A percentile compares a stretch with the other conserved stretches of the same genome.
Evolutionary conservation across 2,329 filamentous ascomycete species (phyloP).

Genomic region (Fusarium anthophilum): DNA sequence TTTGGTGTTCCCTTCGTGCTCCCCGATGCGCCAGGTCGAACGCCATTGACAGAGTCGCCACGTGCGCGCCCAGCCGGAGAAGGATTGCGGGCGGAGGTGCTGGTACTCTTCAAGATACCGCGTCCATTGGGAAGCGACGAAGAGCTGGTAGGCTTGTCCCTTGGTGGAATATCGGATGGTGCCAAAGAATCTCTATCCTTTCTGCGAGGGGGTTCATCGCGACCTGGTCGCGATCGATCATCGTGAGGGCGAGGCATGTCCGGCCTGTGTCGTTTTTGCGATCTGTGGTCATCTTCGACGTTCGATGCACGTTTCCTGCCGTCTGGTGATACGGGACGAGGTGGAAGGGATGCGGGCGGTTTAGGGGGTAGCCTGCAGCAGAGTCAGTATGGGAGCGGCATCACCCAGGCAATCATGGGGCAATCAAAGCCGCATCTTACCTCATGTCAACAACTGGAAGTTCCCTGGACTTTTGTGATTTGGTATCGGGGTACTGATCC

Average conservation of each 20-base stretch:
- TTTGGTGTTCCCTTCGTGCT: slow-evolving; percentile 50
- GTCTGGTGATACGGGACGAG: slow-evolving; percentile 54
- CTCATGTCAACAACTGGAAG: slow-evolving; percentile 45
- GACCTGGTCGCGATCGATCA: slow-evolving; percentile 45
- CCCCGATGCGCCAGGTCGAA: slow-evolving; percentile 45
- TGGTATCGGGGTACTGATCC: slow-evolving; percentile 43
- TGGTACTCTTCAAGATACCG: slow-evolving; percentile 45
- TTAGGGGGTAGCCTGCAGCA: slow-evolving; percentile 49
- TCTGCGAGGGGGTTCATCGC: slow-evolving; percentile 48
- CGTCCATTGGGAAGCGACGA: slow-evolving; percentile 52
- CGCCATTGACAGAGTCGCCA: slow-evolving; percentile 55
- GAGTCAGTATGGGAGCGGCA: slow-evolving; percentile 24
- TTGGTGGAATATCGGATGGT: slow-evolving; percentile 43
- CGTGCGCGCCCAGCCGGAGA: slow-evolving; percentile 53
- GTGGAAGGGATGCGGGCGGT: slow-evolving; percentile 48
- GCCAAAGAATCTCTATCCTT: slow-evolving; percentile 45
- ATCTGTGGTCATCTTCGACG: slow-evolving; percentile 54
- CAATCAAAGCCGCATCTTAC: slow-evolving; percentile 24
- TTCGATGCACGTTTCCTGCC: slow-evolving; percentile 59
- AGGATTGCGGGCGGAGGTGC: slow-evolving; percentile 39
- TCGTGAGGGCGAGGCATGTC: slow-evolving; percentile 49
- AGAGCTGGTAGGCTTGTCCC: slow-evolving; percentile 41
- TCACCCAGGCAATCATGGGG: background rate
- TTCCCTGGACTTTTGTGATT: slow-evolving; percentile 45
- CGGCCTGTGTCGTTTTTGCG: slow-evolving; percentile 57